Evolutionary conservation across 345 rosid species (phyloP).

Genomic region (Ailanthus altissimus): DNA sequence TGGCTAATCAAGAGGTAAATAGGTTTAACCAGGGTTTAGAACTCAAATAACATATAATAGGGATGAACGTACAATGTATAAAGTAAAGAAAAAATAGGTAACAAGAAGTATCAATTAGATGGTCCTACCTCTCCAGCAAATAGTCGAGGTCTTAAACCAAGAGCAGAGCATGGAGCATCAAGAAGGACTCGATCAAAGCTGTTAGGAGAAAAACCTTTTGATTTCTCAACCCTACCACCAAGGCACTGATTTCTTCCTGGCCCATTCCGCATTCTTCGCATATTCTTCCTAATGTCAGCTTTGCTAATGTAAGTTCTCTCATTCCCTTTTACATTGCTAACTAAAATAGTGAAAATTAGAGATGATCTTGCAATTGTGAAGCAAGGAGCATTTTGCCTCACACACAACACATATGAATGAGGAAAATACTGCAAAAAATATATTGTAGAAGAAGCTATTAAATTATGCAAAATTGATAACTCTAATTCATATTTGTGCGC

Average conservation of each 20-base stretch:
- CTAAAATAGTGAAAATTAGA: constrained; percentile 48
- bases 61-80: background rate
- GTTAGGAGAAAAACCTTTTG: constrained; percentile 72
- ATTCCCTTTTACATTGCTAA: constrained; percentile 49
- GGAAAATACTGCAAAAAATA: background rate
- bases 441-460: background rate
- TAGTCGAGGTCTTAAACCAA: constrained; percentile 93
- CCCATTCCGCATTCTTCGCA: constrained; percentile 78
- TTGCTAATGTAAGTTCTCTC: constrained; percentile 57
- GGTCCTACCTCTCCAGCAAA: constrained; percentile 78
- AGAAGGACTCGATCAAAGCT: constrained; percentile 95
- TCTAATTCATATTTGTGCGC: background rate
- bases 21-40: background rate
- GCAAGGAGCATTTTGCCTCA: background rate
- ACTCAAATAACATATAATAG: background rate
- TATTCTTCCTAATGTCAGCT: constrained; percentile 72
- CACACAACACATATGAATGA: constrained; percentile 10
- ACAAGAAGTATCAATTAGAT: background rate
- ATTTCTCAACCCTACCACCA: constrained; percentile 80
- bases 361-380: constrained; percentile 19
- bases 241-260: constrained; percentile 81
- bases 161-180: constrained; percentile 99
- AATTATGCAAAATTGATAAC: background rate
- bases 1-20: background rate
- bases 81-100: background rate